phyloP scores from a whole-genome alignment of 768 basidiomycete species.

The Collybia sordida region DNA sequence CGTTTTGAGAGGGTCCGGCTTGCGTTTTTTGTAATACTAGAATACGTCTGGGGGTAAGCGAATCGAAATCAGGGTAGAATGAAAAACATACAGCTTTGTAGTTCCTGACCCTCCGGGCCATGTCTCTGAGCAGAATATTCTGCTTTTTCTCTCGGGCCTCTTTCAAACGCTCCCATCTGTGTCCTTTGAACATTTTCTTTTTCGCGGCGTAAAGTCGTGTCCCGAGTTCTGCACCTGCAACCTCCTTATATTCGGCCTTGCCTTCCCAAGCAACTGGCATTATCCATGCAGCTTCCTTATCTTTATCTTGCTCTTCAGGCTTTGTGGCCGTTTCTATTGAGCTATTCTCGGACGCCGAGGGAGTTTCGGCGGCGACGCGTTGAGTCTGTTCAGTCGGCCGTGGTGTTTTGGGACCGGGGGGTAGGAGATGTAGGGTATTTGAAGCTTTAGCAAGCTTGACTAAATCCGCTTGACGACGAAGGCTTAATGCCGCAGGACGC shows the following conservation, averaged over 20 bases:
- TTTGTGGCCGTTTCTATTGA: neutral
- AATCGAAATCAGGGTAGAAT: neutral
- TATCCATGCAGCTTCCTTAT: slow-evolving; percentile 24
- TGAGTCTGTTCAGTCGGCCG: slow-evolving; percentile 1
- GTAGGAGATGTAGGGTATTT: slow-evolving; percentile 58
- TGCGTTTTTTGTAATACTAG: slow-evolving; percentile 50
- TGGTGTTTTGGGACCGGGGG: slow-evolving; percentile 60
- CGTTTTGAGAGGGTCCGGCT: slow-evolving; percentile 59
- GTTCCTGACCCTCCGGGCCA: slow-evolving; percentile 61
- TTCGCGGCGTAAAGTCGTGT: slow-evolving; percentile 70
- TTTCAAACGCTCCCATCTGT: slow-evolving; percentile 74
- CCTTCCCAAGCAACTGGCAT: slow-evolving; percentile 43
- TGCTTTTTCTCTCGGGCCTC: slow-evolving; percentile 46
- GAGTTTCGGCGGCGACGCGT: neutral
- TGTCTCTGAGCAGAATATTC: slow-evolving; percentile 62
- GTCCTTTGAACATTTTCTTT: slow-evolving; percentile 93
- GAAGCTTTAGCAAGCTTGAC: slow-evolving; percentile 66
- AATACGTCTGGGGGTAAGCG: slow-evolving; percentile 7
- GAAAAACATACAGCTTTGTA: slow-evolving; percentile 58
- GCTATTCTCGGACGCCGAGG: slow-evolving; percentile 2
- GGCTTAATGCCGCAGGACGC: slow-evolving; percentile 68
- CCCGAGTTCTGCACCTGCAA: slow-evolving; percentile 53
- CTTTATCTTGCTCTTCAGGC: slow-evolving; percentile 6
- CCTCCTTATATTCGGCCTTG: slow-evolving; percentile 38
- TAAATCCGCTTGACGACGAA: slow-evolving; percentile 76